Base-by-base conservation (phyloP, 2,329 filamentous ascomycete species). In the Colletotrichum sp. region DNA sequence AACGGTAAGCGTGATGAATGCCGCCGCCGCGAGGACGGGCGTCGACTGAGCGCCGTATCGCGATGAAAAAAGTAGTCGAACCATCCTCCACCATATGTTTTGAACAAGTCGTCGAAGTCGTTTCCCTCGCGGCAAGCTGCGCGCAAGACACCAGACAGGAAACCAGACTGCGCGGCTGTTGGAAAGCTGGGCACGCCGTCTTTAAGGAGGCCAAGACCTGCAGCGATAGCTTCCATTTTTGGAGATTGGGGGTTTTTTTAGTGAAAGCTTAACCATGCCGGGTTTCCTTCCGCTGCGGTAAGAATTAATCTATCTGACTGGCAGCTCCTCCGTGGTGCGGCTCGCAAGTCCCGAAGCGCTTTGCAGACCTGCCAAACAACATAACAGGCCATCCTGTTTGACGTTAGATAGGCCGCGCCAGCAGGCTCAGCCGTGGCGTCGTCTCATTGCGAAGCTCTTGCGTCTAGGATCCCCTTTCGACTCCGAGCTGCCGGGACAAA, bases 301-400 rank as follows among this genome's bases (percentile, higher is more conserved):
- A 36, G 19, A 61, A 29, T 64, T 68, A 67, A 72, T 68, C 63
- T 72, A 72, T 55, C 69, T 71, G 63, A 63, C 22, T 55, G 72
- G 4, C 13, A 29, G 15, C 27, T 52, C 6, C 52, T n/a, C 27
- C 61, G 22, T 25, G 15, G 25, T 36, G 39, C 44, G 70, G 73
- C 69, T 67, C 25, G 69, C 27, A 19, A 32, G 39, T 55, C 25
- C 72, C 39, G 63, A 27, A 52, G 44, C 2, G 19, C 7, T 62
- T 6, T 25, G 27, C 32, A 36, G 12, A 27, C 19, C 61, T 71
- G 49, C n/a, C 36, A 27, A 9, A 59, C 39, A n/a, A n/a, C 34
- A 34, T 25, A 19, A 34, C 59, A 66, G 44, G 67, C 59, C 39
- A 71, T 67, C 73, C 73, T 29, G 19, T 44, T 65, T 73, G 27